These are phyloP conservation scores for Neoconidiobolus thromboides DNA, from an alignment of 371 early-diverging fungal genomes.

Conservation along the genomic window DNA sequence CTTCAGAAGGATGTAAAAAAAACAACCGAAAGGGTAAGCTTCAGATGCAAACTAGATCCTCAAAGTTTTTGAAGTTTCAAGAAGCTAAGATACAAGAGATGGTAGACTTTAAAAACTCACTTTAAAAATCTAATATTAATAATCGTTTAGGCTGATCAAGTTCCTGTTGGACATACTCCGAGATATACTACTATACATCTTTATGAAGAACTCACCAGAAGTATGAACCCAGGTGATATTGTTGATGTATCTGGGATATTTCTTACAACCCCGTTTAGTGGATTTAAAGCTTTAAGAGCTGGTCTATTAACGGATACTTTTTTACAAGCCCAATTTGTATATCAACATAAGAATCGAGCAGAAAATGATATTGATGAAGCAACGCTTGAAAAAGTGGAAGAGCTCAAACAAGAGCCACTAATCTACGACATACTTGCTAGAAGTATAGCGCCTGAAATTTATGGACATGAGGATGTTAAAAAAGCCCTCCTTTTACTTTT, in stretches of 20 bases:
- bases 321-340: conserved; percentile 72
- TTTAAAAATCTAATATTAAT: neutral
- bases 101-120: conserved; percentile 19
- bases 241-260: conserved; percentile 81
- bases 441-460: conserved; percentile 95
- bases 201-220: conserved; percentile 64
- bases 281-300: conserved; percentile 79
- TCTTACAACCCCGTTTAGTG: conserved; percentile 87
- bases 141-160: conserved; percentile 65
- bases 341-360: conserved; percentile 50
- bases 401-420: conserved; percentile 44
- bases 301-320: conserved; percentile 94
- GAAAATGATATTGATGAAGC: conserved; percentile 38
- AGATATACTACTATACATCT: conserved; percentile 84
- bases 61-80: conserved; percentile 88
- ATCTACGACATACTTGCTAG: conserved; percentile 70
- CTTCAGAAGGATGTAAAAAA: conserved; percentile 61
- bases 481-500: conserved; percentile 76
- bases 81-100: conserved; percentile 90
- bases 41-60: conserved; percentile 84
- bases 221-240: conserved; percentile 81
- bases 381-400: conserved; percentile 32
- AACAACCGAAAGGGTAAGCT: conserved; percentile 78
- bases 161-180: conserved; percentile 97
- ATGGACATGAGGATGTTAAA: conserved; percentile 91